Base-by-base conservation (phyloP, 768 basidiomycete genomes). In the Kwoniella botswanensis region DNA sequence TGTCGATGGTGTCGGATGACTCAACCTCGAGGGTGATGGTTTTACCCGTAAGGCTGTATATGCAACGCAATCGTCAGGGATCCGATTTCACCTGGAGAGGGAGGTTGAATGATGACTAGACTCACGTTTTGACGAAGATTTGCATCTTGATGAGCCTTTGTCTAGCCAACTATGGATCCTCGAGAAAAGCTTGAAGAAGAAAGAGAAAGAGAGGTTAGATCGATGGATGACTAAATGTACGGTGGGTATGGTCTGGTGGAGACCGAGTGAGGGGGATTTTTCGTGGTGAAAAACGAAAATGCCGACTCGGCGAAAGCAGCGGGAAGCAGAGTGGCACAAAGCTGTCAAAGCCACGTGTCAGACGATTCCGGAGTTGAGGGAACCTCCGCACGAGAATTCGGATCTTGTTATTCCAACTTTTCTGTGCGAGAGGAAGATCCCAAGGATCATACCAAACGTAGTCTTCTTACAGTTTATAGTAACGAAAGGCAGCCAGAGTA, bases 51-150 rank as follows among this genome's bases (percentile, higher is more conserved):
- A 80, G 74, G 50, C 67, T 75, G 50, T 52, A 24, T 41, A 17
- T n/a, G 29, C 53, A 35, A 94, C 2, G 50, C 22, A 53, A 26
- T 13, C 35, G 11, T 11, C 12, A 43, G 18, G 2, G 15, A 86
- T 94, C 95, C 83, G 93, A 89, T 88, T 95, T 96, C 87, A 96
- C 94, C 89, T 95, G 94, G 43, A 44, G 55, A 17, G 12, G 9
- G 3, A 24, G 1, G 46, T 4, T 11, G 41, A 26, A 44, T 0
- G 42, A 18, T 10, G 46, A 29, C 11, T 4, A 41, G 11, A 87
- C 92, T 70, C 78, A 93, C 93, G 93, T 94, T 87, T 94, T 98
- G 69, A 98, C 95, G 86, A 98, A 98, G 84, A 97, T 98, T 87
- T 97, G 94, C 94, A 97, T 96, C 67, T 75, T 80, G 71, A 65